phyloP scores from a whole-genome alignment of 768 basidiomycete genomes.

The Phaffia australis region DNA sequence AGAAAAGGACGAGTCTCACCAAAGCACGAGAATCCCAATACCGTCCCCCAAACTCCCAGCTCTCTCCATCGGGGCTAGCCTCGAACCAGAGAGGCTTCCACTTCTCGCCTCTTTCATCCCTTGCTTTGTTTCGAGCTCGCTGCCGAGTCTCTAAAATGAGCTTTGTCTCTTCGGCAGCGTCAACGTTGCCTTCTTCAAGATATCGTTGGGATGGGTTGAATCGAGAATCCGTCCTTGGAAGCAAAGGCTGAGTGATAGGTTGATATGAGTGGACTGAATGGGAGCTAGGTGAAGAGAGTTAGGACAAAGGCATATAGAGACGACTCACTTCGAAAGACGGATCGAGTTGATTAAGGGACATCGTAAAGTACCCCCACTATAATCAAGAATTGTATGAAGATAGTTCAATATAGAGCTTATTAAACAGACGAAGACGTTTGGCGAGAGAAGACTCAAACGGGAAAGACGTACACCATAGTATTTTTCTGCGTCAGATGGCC shows the following conservation, averaged over 20 bases:
- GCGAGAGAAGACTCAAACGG: constrained; percentile 68
- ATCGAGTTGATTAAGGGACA: constrained; percentile 20
- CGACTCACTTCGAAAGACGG: constrained; percentile 13
- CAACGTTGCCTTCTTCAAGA: constrained; percentile 63
- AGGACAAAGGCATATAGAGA: background rate
- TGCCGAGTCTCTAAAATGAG: constrained; percentile 62
- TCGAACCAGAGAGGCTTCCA: constrained; percentile 62
- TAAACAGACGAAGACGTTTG: too few relatives aligned
- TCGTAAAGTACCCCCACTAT: constrained; percentile 23
- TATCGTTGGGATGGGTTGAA: constrained; percentile 70
- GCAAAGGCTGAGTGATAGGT: constrained; percentile 38
- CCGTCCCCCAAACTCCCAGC: constrained; percentile 62
- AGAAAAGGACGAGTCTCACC: background rate
- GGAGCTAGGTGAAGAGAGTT: background rate
- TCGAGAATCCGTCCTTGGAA: constrained; percentile 74
- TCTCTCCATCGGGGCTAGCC: constrained; percentile 47
- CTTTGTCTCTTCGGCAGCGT: constrained; percentile 63
- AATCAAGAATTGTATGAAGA: background rate
- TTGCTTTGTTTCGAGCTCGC: constrained; percentile 55
- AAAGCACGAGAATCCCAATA: constrained; percentile 66
- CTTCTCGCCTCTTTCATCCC: constrained; percentile 44
- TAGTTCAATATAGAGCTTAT: background rate
- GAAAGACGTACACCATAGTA: constrained; percentile 76
- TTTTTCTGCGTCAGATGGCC: constrained; percentile 57
- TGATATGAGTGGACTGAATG: background rate